phyloP scores from a whole-genome alignment of 495 filamentous ascomycete species.

The Chlorociboria aeruginascens region DNA sequence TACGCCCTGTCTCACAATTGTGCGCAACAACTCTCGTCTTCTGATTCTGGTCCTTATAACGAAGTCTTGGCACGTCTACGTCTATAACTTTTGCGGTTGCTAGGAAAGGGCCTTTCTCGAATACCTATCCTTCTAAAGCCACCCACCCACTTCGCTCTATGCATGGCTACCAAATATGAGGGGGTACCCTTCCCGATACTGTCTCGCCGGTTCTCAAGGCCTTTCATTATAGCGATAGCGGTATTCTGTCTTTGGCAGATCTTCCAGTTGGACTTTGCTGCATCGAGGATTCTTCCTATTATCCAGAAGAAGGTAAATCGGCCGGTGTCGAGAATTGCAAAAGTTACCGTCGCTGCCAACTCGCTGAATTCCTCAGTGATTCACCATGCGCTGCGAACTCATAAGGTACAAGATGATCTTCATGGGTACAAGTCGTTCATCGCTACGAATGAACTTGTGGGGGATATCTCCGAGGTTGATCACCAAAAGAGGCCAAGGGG shows the following conservation, averaged over 20 bases:
- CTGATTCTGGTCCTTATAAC: no score
- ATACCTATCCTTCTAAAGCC: no score
- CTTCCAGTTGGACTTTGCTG: not conserved
- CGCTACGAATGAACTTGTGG: not conserved
- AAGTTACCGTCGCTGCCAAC: not conserved
- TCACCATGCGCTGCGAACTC: not conserved
- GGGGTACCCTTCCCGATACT: not conserved
- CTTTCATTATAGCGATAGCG: not conserved
- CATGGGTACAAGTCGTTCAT: not conserved
- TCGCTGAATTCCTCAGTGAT: not conserved
- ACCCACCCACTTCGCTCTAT: no score
- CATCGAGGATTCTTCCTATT: not conserved
- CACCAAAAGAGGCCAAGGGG: not conserved
- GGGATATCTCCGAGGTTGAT: not conserved
- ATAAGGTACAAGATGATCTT: not conserved
- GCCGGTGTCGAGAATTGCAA: not conserved
- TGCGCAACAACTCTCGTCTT: no score
- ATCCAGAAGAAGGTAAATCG: not conserved
- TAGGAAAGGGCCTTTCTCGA: no score
- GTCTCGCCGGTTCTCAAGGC: not conserved
- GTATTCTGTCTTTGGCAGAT: not conserved
- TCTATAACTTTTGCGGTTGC: no score
- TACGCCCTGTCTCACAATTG: no score
- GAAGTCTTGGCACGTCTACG: no score
- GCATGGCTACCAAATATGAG: not conserved